These are phyloP conservation scores for Apophysomyces sp. DNA, from an alignment of 371 early-diverging fungal species.

Conservation along the genomic window DNA sequence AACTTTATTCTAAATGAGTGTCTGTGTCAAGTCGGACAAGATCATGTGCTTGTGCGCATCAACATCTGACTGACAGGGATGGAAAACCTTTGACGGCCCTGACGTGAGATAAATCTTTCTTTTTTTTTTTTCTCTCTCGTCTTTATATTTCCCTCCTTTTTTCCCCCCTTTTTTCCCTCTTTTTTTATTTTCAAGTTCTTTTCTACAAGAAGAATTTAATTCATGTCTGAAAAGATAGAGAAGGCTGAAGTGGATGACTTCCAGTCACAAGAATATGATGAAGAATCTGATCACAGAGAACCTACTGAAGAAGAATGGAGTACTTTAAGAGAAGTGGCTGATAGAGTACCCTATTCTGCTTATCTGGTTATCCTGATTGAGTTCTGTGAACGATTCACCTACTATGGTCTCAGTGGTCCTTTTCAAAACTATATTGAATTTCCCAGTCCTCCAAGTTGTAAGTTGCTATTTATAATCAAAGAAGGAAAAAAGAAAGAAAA, in stretches of 20 bases:
- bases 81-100: no score
- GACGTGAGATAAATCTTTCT: not conserved
- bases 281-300: conserved; percentile 27
- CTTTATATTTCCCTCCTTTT: not conserved
- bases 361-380: conserved; percentile 68
- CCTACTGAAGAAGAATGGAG: conserved; percentile 53
- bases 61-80: no score
- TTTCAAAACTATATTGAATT: conserved; percentile 67
- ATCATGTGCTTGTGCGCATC: no score
- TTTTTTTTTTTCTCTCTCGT: not conserved
- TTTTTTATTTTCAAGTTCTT: not conserved
- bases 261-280: not conserved
- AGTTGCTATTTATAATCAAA: no score
- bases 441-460: conserved; percentile 41
- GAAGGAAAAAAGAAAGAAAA: not conserved
- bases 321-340: conserved; percentile 48
- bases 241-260: not conserved
- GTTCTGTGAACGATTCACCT: conserved; percentile 79
- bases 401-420: conserved; percentile 64
- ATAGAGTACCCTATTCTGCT: conserved; percentile 53
- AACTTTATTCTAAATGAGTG: no score
- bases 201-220: no score
- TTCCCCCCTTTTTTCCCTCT: not conserved
- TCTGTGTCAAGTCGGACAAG: no score
- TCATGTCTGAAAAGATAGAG: conserved; percentile 12